Evolutionary conservation across 2,329 filamentous ascomycete genomes (phyloP).

Genomic region (Chrysoporthe puriensis): DNA sequence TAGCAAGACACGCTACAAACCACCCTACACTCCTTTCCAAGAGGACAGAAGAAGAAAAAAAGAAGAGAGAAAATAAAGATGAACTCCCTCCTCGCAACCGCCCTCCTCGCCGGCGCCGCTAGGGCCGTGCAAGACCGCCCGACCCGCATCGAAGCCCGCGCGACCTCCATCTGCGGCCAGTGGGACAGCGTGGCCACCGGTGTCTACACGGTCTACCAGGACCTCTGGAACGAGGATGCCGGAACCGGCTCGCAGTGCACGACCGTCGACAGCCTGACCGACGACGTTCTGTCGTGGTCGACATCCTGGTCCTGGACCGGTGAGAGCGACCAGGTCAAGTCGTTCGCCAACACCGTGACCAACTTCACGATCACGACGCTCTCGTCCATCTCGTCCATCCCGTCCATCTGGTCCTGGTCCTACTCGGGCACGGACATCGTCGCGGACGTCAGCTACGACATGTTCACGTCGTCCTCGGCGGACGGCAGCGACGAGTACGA

Average conservation of each 20-base stretch:
- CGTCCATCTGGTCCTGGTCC: slow-evolving; percentile 42
- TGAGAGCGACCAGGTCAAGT: slow-evolving; percentile 46
- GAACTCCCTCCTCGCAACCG: slow-evolving; percentile 27
- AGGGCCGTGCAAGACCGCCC: slow-evolving; percentile 3
- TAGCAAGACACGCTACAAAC: no score
- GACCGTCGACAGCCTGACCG: slow-evolving; percentile 41
- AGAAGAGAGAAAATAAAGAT: slow-evolving; percentile 17
- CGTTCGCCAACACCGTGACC: slow-evolving; percentile 48
- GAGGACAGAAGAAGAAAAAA: neutral
- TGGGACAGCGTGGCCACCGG: slow-evolving; percentile 18
- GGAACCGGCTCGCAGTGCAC: slow-evolving; percentile 48
- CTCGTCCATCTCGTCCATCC: slow-evolving; percentile 40
- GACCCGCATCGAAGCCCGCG: slow-evolving; percentile 13
- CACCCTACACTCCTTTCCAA: slow-evolving; percentile 5
- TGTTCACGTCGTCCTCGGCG: slow-evolving; percentile 57
- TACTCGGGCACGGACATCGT: slow-evolving; percentile 43
- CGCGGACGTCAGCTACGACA: slow-evolving; percentile 62
- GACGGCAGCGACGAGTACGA: slow-evolving; percentile 55
- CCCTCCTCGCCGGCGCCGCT: slow-evolving; percentile 15
- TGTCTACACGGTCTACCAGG: slow-evolving; percentile 53
- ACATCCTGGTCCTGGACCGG: slow-evolving; percentile 49
- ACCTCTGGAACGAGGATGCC: slow-evolving; percentile 52
- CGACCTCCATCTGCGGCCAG: slow-evolving; percentile 21
- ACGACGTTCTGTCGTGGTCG: slow-evolving; percentile 39
- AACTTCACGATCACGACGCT: slow-evolving; percentile 38